Conservation (phyloP, 2,329 filamentous ascomycete species). For the Ceratocystiopsis sp. region DNA sequence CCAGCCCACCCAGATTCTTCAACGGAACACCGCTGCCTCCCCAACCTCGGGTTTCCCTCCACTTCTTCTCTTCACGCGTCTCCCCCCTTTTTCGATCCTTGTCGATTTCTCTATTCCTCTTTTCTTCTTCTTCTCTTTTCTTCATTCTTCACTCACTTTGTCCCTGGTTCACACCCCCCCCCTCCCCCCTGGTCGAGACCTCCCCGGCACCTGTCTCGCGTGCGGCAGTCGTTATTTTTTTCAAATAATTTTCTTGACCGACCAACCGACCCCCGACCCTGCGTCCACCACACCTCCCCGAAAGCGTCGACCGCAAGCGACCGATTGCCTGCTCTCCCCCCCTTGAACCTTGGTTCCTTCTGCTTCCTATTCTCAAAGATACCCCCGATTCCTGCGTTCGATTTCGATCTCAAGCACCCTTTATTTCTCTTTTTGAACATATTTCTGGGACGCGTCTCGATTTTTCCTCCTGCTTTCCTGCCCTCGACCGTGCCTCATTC, state of each 20-base stretch:
- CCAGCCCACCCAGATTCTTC: not conserved
- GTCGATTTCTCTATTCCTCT: constrained; percentile 18
- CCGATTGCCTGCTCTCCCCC: too few species aligned
- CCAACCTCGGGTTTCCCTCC: too few species aligned
- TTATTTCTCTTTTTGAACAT: not conserved
- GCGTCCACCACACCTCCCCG: not conserved
- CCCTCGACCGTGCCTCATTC: constrained; percentile 26
- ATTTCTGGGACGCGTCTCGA: not conserved
- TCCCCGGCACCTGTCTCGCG: not conserved
- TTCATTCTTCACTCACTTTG: constrained; percentile 13
- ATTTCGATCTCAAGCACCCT: not conserved
- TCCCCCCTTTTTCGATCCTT: too few species aligned
- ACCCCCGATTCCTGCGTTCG: not conserved
- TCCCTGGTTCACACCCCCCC: constrained; percentile 8
- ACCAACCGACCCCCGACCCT: not conserved
- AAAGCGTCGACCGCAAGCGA: too few species aligned
- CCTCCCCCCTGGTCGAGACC: not conserved
- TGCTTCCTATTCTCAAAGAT: not conserved
- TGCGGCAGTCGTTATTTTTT: too few species aligned
- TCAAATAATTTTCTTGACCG: too few species aligned
- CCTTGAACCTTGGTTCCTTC: not conserved
- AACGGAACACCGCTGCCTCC: not conserved
- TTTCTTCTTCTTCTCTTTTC: constrained; percentile 18
- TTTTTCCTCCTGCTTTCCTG: not conserved
- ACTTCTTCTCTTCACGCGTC: too few species aligned